phyloP scores from a whole-genome alignment of 73 alveolate genomes.

The Tetrahymena thermophila region DNA sequence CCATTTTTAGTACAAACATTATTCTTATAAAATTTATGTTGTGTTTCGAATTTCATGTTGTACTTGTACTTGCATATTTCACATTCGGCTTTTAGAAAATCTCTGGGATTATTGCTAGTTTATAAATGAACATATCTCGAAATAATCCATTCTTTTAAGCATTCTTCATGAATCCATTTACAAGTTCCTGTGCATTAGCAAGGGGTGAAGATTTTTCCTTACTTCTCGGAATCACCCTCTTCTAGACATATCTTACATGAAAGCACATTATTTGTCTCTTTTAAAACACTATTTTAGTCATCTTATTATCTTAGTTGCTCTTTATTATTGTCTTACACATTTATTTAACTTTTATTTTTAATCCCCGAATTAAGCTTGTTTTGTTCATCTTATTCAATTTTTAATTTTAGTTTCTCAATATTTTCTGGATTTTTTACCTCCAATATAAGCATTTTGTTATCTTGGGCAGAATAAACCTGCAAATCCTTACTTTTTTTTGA shows the following conservation, averaged over 20 bases:
- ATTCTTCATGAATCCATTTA: not conserved
- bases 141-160: not conserved
- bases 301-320: not conserved
- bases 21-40: not conserved
- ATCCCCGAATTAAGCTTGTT: not conserved
- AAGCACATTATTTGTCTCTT: not conserved
- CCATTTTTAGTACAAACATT: not conserved
- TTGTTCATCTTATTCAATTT: not conserved
- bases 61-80: not conserved
- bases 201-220: not conserved
- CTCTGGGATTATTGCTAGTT: not conserved
- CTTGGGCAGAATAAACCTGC: not conserved
- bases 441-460: not conserved
- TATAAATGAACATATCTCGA: not conserved
- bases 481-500: not conserved
- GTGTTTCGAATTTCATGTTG: not conserved
- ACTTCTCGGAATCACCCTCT: not conserved
- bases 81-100: not conserved
- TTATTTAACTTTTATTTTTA: not conserved
- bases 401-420: not conserved
- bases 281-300: not conserved
- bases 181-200: not conserved
- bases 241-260: not conserved
- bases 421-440: not conserved
- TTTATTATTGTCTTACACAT: not conserved